A percentile compares a stretch with the other conserved stretches of the same genome.
Conservation (phyloP, 1,284 basidiomycete species). For the Ustilago sp. region DNA sequence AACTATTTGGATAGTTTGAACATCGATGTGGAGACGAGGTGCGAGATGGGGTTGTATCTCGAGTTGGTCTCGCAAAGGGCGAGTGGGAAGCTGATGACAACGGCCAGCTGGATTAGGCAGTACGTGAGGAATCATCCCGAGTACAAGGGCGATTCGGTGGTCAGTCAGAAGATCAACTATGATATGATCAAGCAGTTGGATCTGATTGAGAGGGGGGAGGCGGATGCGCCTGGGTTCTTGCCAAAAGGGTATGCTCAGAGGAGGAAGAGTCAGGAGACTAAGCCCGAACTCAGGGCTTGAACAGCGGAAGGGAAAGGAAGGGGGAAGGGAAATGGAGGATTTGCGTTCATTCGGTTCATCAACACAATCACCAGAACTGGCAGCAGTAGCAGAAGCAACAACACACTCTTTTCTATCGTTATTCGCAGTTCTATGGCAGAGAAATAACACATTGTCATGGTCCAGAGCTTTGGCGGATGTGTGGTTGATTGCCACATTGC, state of each 20-base stretch:
- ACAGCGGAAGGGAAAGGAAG: not conserved
- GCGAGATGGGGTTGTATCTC: conserved; percentile 75
- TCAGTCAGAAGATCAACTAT: conserved; percentile 91
- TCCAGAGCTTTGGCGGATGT: not conserved
- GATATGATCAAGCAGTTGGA: conserved; percentile 92
- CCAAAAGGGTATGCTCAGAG: conserved; percentile 60
- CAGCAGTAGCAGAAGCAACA: not conserved
- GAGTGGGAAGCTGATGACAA: conserved; percentile 89
- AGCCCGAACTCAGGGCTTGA: conserved; percentile 39
- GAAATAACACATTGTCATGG: not conserved
- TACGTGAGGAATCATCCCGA: conserved; percentile 89
- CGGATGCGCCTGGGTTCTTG: conserved; percentile 64
- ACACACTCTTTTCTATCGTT: conserved; percentile 1
- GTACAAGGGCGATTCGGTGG: conserved; percentile 91
- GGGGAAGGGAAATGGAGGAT: not conserved
- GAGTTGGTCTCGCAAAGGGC: conserved; percentile 74
- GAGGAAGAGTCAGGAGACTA: conserved; percentile 44
- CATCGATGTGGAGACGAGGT: conserved; percentile 76
- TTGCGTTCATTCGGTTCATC: not conserved
- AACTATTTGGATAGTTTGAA: conserved; percentile 90
- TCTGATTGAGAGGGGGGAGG: conserved; percentile 75
- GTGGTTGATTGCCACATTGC: not conserved
- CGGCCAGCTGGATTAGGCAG: conserved; percentile 91
- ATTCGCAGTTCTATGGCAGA: not conserved
- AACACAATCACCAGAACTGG: not conserved